Conservation (phyloP, 495 filamentous ascomycete species). For the Podospora appendiculata region DNA sequence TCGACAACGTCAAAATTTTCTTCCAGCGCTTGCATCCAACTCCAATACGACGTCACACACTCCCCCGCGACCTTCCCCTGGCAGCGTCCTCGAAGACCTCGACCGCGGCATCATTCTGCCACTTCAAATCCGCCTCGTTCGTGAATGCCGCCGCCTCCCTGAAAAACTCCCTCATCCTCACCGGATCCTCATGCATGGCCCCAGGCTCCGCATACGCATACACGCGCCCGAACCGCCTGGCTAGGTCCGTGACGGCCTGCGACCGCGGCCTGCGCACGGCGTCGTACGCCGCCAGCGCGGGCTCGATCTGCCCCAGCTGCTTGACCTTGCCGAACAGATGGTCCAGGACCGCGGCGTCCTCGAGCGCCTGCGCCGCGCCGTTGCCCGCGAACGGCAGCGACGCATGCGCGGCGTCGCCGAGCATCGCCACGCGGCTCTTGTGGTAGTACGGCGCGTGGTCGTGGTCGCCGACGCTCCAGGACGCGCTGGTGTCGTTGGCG, state of each 20-base stretch:
- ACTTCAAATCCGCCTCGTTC: constrained; percentile 23
- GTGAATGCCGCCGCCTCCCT: constrained; percentile 18
- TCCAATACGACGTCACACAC: no score
- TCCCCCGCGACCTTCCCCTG: neutral
- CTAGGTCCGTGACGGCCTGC: constrained; percentile 24
- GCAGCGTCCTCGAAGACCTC: neutral
- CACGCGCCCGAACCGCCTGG: constrained; percentile 23
- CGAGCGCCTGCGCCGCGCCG: constrained; percentile 54
- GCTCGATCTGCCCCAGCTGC: constrained; percentile 4
- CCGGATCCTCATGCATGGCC: constrained; percentile 26
- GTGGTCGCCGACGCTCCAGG: constrained; percentile 36
- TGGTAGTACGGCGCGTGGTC: constrained; percentile 44
- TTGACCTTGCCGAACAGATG: constrained; percentile 19
- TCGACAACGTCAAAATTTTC: no score
- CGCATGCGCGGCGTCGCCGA: constrained; percentile 56
- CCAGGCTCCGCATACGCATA: constrained; percentile 24
- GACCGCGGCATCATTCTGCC: constrained; percentile 21
- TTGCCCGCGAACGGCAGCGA: constrained; percentile 50
- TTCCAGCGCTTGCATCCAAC: no score
- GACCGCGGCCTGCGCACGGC: constrained; percentile 19
- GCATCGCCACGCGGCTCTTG: constrained; percentile 38
- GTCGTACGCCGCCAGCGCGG: constrained; percentile 23
- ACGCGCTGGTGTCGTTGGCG: constrained; percentile 22
- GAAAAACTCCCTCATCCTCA: constrained; percentile 22
- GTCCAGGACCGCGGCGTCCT: constrained; percentile 45